Conservation (phyloP, 2,329 filamentous ascomycete species). For the Raffaelea albimanens region DNA sequence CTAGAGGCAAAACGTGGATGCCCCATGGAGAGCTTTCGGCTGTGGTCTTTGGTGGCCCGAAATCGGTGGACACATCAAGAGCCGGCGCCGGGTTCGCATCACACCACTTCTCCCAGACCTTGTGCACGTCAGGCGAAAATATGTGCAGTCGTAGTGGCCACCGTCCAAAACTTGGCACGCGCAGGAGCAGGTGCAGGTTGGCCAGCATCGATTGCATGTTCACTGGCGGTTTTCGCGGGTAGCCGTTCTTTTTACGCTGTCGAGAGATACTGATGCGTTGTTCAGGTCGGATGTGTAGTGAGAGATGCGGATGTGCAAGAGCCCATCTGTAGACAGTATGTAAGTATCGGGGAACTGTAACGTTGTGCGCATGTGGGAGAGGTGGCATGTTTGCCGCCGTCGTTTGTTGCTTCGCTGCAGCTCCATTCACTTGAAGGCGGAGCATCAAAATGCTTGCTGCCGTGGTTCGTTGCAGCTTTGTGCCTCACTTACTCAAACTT, state of each 20-base stretch:
- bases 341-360: too few species aligned
- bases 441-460: too few species aligned
- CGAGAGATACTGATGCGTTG: conserved; percentile 48
- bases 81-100: conserved; percentile 37
- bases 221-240: conserved; percentile 45
- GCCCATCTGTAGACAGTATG: too few species aligned
- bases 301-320: conserved; percentile 75
- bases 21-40: conserved; percentile 26
- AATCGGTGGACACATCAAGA: conserved; percentile 47
- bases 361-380: too few species aligned
- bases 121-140: conserved; percentile 60
- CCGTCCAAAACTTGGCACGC: conserved; percentile 66
- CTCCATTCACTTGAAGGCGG: too few species aligned
- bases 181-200: conserved; percentile 72
- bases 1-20: conserved; percentile 44
- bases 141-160: conserved; percentile 82
- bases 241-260: conserved; percentile 40
- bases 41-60: conserved; percentile 19
- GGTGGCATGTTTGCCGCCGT: too few species aligned
- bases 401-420: too few species aligned
- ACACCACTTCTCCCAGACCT: conserved; percentile 56
- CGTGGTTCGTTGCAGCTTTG: too few species aligned
- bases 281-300: conserved; percentile 62
- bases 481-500: conserved; percentile 74
- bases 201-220: conserved; percentile 62